A percentile compares a stretch with the other conserved stretches of the same genome.
Conservation (phyloP, 2,329 filamentous ascomycete genomes). For the Cladophialophora psammophila region DNA sequence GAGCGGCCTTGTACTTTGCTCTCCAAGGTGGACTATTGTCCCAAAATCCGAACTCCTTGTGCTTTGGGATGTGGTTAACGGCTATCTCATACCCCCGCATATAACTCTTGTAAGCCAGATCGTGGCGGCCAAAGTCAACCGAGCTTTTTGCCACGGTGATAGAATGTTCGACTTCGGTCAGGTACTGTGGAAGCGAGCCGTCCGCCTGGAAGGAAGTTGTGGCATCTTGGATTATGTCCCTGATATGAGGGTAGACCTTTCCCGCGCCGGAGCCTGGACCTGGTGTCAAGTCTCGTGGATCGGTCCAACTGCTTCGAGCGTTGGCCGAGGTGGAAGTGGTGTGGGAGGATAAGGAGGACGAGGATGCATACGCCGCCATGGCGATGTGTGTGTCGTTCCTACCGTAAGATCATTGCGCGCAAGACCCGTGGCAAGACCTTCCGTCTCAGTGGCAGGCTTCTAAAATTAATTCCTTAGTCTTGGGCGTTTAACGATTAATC, state of each 20-base stretch:
- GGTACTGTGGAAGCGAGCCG: conserved; percentile 38
- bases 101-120: conserved; percentile 82
- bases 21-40: conserved; percentile 59
- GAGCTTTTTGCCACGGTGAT: conserved; percentile 45
- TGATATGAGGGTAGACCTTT: conserved; percentile 51
- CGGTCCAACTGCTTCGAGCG: conserved; percentile 36
- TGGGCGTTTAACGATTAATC: conserved; percentile 8
- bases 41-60: conserved; percentile 74
- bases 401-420: conserved; percentile 35
- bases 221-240: conserved; percentile 55
- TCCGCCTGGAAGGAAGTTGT: conserved; percentile 49
- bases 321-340: conserved; percentile 25
- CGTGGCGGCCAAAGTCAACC: conserved; percentile 69
- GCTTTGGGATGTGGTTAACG: conserved; percentile 75
- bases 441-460: conserved; percentile 3
- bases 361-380: conserved; percentile 40
- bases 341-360: conserved; percentile 30
- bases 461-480: conserved; percentile 11
- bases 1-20: conserved; percentile 57
- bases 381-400: conserved; percentile 25
- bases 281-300: conserved; percentile 30
- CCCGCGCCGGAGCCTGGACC: conserved; percentile 29
- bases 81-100: conserved; percentile 81
- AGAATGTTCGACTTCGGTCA: conserved; percentile 49
- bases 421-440: conserved; percentile 1